Evolutionary conservation across 2,329 filamentous ascomycete genomes (phyloP), one percentile per base, ranked within the genome.

Genomic region (Chaetomium globosum): DNA sequence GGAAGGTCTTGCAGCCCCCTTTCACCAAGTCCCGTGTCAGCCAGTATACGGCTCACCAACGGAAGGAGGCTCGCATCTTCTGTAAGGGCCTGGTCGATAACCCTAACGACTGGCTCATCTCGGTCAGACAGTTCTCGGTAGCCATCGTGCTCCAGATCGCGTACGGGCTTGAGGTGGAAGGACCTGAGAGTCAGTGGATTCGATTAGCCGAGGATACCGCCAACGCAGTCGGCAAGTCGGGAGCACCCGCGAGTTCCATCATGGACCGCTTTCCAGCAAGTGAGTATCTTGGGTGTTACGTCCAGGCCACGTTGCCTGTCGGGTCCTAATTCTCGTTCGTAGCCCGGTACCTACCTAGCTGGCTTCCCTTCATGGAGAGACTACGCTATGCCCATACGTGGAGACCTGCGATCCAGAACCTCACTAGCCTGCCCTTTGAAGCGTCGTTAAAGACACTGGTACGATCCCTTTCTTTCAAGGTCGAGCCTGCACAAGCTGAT

Each of bases 1-100:
- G 80, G 10, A 75, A 74, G 43, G 69, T 80, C 33, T 74, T 80
- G 43, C 79, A 80, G 65, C 74, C 75, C 55, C 76, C 75, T n/a
- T 79, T 80, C 70, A 73, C 73, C 51, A 76, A 75, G 68, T 73
- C 75, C 52, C 71, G 71, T 36, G 68, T 74, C 30, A 54, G 52
- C 26, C 62, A 68, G 8, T 71, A 70, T 55, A 46, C 48, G 2
- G 59, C 46, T 8, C 51, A 70, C 4, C 72, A 73, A 54, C 63
- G 65, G 13, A 65, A 57, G 39, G 68, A 72, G 31, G 71, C 71
- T 1, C 64, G 71, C 4, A 49, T 65, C n/a, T 70, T 63, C 64
- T 71, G 70, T 51, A 65, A 69, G 31, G 60, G 63, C 53, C 61
- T 72, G 51, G 60, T 72, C 6, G 66, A 73, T 3, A 30, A 68